These are phyloP conservation scores for Aspergillus texensis DNA, from an alignment of 2,329 filamentous ascomycete species.

Conservation along the genomic window DNA sequence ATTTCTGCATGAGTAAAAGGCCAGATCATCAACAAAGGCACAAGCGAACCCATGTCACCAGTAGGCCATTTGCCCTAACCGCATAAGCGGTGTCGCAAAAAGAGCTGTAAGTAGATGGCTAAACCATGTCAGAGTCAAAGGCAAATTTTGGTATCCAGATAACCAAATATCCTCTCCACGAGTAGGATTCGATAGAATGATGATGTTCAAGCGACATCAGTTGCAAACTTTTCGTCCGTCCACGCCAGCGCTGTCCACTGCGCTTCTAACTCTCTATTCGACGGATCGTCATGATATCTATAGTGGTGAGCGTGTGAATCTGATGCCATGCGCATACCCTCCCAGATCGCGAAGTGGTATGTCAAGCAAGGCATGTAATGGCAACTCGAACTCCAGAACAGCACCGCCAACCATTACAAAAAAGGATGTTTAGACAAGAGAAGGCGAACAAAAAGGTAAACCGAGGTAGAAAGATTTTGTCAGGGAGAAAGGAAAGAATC, in stretches of 20 bases:
- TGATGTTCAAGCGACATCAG: constrained; percentile 15
- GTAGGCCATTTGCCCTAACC: constrained; percentile 1
- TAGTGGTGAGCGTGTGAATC: constrained; percentile 22
- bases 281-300: constrained; percentile 26
- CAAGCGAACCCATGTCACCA: background rate
- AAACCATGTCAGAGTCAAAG: constrained; percentile 11
- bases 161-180: constrained; percentile 5
- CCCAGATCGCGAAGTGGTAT: constrained; percentile 20
- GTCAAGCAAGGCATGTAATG: constrained; percentile 18
- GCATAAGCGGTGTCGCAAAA: constrained; percentile 1
- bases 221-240: constrained; percentile 22
- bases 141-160: constrained; percentile 10
- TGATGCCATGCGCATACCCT: constrained; percentile 23
- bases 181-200: constrained; percentile 1
- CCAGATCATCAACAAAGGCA: constrained; percentile 1
- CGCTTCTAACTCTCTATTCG: constrained; percentile 27
- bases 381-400: constrained; percentile 22
- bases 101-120: constrained; percentile 5
- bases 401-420: constrained; percentile 20
- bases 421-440: constrained; percentile 3
- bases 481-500: constrained; percentile 15
- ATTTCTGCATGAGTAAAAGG: background rate
- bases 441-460: constrained; percentile 1
- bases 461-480: constrained; percentile 1
- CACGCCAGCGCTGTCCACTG: constrained; percentile 17